Evolutionary conservation across 2,329 filamentous ascomycete genomes (phyloP).

Genomic region (Mariannaea sp.): DNA sequence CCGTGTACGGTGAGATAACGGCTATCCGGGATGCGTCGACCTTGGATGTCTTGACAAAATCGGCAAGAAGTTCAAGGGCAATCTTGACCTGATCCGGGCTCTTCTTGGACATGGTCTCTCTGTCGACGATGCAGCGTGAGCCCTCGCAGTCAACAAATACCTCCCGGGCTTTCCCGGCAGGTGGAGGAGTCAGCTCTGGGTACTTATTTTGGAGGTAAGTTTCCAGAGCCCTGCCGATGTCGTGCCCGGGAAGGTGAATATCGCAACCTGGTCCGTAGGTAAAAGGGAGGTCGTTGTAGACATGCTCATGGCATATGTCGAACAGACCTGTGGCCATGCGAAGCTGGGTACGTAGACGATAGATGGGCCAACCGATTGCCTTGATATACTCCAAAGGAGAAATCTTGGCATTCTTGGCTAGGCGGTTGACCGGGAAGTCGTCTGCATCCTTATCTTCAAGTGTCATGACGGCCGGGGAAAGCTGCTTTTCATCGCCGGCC

Average conservation of each 20-base stretch:
- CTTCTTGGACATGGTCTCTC: conserved; percentile 8
- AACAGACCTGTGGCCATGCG: conserved; percentile 33
- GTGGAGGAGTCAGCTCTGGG: neutral
- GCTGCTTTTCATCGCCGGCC: conserved; percentile 26
- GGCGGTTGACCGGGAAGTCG: conserved; percentile 12
- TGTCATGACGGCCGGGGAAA: conserved; percentile 14
- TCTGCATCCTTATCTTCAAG: neutral
- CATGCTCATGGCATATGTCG: conserved; percentile 1
- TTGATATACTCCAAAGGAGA: conserved; percentile 21
- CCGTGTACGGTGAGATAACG: conserved; percentile 24
- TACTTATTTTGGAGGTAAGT: conserved; percentile 4
- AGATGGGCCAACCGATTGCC: conserved; percentile 22
- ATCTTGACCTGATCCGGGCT: conserved; percentile 21
- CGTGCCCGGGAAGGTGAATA: conserved; percentile 59
- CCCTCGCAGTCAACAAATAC: conserved; percentile 30
- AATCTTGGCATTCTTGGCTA: conserved; percentile 12
- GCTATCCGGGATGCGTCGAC: conserved; percentile 12
- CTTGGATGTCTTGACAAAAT: conserved; percentile 14
- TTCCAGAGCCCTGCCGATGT: conserved; percentile 52
- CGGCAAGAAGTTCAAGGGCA: conserved; percentile 21
- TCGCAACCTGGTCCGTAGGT: conserved; percentile 35
- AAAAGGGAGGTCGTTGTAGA: conserved; percentile 20
- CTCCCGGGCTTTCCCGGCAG: conserved; percentile 9
- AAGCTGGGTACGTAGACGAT: conserved; percentile 25
- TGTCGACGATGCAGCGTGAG: neutral